phyloP scores from a whole-genome alignment of 2,329 filamentous ascomycete genomes.

The Phialemoniopsis sp. region DNA sequence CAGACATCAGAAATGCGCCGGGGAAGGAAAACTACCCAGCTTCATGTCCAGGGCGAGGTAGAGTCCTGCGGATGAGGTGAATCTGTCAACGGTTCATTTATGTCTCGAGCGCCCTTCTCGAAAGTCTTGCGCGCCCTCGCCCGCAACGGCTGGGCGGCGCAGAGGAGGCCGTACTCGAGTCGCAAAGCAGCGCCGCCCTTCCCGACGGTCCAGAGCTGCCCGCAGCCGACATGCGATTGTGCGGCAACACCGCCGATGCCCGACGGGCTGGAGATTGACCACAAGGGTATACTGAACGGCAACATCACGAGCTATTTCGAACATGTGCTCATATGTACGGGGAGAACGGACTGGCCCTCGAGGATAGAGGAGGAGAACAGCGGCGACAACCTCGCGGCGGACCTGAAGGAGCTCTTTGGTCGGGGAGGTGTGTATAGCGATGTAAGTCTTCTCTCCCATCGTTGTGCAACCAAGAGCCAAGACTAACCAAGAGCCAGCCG shows the following conservation, averaged over 20 bases:
- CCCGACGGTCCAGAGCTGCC: conserved; percentile 55
- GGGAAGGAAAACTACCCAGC: too few relatives aligned
- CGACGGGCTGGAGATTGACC: conserved; percentile 69
- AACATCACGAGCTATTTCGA: conserved; percentile 76
- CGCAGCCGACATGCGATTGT: conserved; percentile 72
- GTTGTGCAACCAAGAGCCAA: too few relatives aligned
- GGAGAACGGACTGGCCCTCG: conserved; percentile 74
- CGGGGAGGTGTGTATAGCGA: conserved; percentile 63
- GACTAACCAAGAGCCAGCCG: conserved; percentile 52
- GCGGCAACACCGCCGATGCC: conserved; percentile 62
- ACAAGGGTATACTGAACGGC: conserved; percentile 64
- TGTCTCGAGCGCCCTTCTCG: too few relatives aligned
- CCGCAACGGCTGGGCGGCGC: too few relatives aligned
- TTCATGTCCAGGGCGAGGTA: too few relatives aligned
- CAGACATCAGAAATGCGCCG: too few relatives aligned
- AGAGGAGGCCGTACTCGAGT: too few relatives aligned
- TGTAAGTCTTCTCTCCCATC: conserved; percentile 47
- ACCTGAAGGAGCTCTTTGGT: conserved; percentile 67
- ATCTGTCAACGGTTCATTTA: too few relatives aligned
- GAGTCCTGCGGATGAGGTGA: too few relatives aligned
- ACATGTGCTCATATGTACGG: conserved; percentile 81
- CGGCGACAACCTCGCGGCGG: conserved; percentile 62
- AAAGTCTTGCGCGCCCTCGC: too few relatives aligned
- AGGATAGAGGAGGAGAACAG: conserved; percentile 78
- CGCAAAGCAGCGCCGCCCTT: conserved; percentile 23